Evolutionary conservation across 306 rosid species (phyloP), one percentile per base, ranked within the genome.

Genomic region (Quercus robur): DNA sequence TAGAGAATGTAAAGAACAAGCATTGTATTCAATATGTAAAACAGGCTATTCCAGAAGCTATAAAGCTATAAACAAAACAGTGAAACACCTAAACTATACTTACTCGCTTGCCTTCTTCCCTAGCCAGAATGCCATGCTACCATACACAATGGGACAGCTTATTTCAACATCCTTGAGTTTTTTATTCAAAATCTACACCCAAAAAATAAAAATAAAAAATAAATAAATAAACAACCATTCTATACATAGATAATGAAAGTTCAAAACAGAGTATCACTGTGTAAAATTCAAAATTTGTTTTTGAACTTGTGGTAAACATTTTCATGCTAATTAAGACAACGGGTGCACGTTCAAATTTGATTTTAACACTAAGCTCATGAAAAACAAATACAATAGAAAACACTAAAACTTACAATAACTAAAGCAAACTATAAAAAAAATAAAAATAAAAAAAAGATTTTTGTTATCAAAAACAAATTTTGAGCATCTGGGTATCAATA

Each of bases 61-160:
- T 75, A 13, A 79, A 83, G 56, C 74, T 38, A 56, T 62, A 57
- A 54, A 80, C 28, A 76, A 69, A 76, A 67, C 67, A 68, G 49
- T 38, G 76, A 75, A 59, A 78, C 70, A 57, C 21, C 41, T 19
- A 57, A 71, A 78, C 77, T 77, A 70, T 70, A 90, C 94, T 87
- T 86, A 93, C 95, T 93, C 94, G 80, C 88, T 90, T 62, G 97
- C 97, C 87, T 93, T 93, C 83, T 90, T 90, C 71, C 97, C 94
- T 75, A 93, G 97, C 96, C 96, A 90, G 87, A 93, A 90, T 84
- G 97, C 87, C 56, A 85, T 78, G 86, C 91, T 93, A 54, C 96
- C 97, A 76, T 88, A 93, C 77, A 87, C 96, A 77, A 90, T 93
- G 74, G 97, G 97, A 82, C 89, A 75, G 74, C 90, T 89, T 81